Conservation (phyloP, 2,329 filamentous ascomycete genomes). For the Penicillium hesseltinei region DNA sequence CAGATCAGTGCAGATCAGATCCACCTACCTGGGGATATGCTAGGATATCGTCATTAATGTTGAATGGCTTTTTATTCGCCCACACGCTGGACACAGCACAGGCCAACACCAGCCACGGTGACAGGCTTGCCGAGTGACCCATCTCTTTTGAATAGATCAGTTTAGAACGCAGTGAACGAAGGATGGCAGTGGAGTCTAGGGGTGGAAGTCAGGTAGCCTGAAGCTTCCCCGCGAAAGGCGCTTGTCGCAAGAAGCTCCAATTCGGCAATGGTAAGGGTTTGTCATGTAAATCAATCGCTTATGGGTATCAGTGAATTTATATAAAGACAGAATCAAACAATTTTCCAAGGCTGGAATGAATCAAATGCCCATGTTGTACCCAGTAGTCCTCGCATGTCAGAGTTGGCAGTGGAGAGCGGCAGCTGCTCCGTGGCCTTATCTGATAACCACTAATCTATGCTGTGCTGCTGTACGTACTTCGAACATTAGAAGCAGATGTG, state of each 20-base stretch:
- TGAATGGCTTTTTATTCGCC: conserved; percentile 65
- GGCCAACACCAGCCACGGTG: conserved; percentile 34
- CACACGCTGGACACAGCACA: conserved; percentile 39
- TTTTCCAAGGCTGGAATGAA: background rate
- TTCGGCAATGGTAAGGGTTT: background rate
- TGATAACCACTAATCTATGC: conserved; percentile 14
- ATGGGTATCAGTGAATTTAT: background rate
- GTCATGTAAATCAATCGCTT: background rate
- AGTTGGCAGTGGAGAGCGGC: conserved; percentile 14
- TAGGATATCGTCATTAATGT: conserved; percentile 81
- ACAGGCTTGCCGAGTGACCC: conserved; percentile 23
- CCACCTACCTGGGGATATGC: conserved; percentile 75
- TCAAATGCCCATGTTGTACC: background rate
- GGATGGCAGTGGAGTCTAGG: background rate
- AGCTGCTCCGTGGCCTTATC: conserved; percentile 31
- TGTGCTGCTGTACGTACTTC: no score
- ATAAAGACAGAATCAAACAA: background rate
- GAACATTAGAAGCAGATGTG: background rate
- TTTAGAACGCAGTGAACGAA: background rate
- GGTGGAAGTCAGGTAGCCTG: background rate
- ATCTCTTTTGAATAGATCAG: conserved; percentile 20
- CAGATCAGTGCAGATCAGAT: background rate
- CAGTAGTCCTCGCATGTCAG: background rate
- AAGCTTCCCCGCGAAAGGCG: conserved; percentile 2
- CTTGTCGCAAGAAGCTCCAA: background rate